Conservation (phyloP, 805 yeast species). For the Soucietia sequanensis region DNA sequence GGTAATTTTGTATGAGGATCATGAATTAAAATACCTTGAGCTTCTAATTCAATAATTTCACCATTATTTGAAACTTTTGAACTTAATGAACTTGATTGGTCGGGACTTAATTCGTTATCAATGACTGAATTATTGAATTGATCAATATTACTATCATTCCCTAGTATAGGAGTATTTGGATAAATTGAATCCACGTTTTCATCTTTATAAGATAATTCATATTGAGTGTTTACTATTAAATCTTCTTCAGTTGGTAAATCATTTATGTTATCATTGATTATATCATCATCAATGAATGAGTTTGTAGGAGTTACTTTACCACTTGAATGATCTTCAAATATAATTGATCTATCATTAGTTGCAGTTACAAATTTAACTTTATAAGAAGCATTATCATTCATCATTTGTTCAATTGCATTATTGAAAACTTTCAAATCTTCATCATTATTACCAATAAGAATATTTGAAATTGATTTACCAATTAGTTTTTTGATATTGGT, state of each 20-base stretch:
- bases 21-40: conserved; percentile 86
- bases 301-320: conserved; percentile 25
- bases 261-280: conserved; percentile 4
- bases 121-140: conserved; percentile 1
- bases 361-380: conserved; percentile 69
- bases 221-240: neutral
- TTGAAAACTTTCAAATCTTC: conserved; percentile 67
- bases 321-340: conserved; percentile 7
- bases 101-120: neutral
- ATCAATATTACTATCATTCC: neutral
- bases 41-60: conserved; percentile 73
- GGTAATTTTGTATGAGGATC: conserved; percentile 57
- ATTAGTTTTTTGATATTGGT: conserved; percentile 56
- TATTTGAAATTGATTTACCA: conserved; percentile 54
- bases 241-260: neutral
- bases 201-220: neutral
- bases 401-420: conserved; percentile 70
- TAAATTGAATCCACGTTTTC: too few relatives aligned
- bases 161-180: too few relatives aligned
- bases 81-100: conserved; percentile 11
- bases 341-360: conserved; percentile 25
- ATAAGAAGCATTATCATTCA: conserved; percentile 70
- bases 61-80: conserved; percentile 53
- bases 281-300: conserved; percentile 14
- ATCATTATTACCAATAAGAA: conserved; percentile 60